Percentiles rank a stretch among this genome's conserved stretches.
Evolutionary conservation across 208 protist species (phyloP).

Genomic region (Plasmodiophora brassicae): DNA sequence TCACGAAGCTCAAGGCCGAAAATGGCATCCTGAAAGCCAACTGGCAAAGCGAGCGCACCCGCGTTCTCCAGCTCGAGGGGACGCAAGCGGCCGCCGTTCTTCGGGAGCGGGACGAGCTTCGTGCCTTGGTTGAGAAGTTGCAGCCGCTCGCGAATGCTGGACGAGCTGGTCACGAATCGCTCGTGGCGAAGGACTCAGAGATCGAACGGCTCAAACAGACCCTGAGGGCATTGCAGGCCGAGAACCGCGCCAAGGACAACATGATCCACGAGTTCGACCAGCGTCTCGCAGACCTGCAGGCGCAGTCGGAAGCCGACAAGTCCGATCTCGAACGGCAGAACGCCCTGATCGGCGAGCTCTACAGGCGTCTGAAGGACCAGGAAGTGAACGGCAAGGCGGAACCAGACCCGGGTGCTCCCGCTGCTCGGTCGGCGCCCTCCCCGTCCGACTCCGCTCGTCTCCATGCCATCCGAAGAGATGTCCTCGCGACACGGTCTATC

Average conservation of each 20-base stretch:
- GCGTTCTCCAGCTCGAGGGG: not conserved
- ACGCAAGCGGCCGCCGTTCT: not conserved
- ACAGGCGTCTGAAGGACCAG: not conserved
- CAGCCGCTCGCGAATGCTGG: not conserved
- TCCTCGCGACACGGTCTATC: not conserved
- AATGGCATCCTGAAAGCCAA: not conserved
- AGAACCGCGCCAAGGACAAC: not conserved
- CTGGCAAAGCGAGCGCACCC: slow-evolving; percentile 6
- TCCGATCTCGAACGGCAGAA: not conserved
- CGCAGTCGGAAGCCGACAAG: not conserved
- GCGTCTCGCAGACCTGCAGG: not conserved
- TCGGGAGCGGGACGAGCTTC: not conserved
- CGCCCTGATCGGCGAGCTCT: not conserved
- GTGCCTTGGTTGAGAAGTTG: not conserved
- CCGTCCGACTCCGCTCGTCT: not conserved
- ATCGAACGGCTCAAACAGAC: not conserved
- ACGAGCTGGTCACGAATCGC: not conserved
- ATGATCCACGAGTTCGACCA: not conserved
- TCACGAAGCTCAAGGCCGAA: not conserved
- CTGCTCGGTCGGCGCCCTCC: too few species aligned
- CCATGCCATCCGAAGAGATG: not conserved
- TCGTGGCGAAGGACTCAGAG: not conserved
- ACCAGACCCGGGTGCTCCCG: too few species aligned
- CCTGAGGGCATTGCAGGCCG: not conserved
- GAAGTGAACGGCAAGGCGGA: too few species aligned